Percentiles rank a stretch among this genome's conserved stretches.
These are phyloP conservation scores for Eragrostis curvula DNA, from an alignment of 176 grass and related monocot genomes.

Conservation along the genomic window DNA sequence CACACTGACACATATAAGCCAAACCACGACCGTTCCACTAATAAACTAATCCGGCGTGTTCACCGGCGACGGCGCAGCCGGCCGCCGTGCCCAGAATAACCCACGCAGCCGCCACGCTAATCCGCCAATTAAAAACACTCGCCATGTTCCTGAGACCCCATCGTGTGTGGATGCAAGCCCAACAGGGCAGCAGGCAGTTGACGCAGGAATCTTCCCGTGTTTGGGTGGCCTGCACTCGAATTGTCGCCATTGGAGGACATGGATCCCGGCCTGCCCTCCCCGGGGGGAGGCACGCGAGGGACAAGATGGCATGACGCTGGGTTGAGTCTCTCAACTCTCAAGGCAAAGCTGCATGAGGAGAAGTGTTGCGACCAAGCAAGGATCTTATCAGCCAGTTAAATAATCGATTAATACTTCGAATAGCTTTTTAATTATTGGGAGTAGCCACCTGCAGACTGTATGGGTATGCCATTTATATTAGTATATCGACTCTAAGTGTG, in stretches of 20 bases:
- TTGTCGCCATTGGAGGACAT: constrained; percentile 39
- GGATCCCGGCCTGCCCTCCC: constrained; percentile 25
- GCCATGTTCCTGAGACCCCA: not conserved
- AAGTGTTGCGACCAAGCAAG: constrained; percentile 10
- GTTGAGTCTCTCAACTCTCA: not conserved
- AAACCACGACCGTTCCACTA: not conserved
- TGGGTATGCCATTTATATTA: no score
- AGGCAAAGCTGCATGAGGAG: not conserved
- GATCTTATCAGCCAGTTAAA: not conserved
- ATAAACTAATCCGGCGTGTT: constrained; percentile 3
- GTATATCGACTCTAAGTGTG: not conserved
- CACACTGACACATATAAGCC: constrained; percentile 1
- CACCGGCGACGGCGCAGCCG: not conserved
- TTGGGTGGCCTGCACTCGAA: not conserved
- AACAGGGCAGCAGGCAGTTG: not conserved
- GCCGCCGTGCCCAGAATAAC: constrained; percentile 30
- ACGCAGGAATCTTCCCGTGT: constrained; percentile 24
- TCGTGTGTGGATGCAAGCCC: not conserved
- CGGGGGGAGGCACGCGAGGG: not conserved
- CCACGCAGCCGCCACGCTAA: not conserved
- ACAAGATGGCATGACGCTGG: not conserved
- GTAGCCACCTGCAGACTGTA: no score
- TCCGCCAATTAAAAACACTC: not conserved
- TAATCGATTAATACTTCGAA: no score
- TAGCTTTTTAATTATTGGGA: no score